Conservation (phyloP, 75 land plant genomes). For the Pinus tabuliformis region DNA sequence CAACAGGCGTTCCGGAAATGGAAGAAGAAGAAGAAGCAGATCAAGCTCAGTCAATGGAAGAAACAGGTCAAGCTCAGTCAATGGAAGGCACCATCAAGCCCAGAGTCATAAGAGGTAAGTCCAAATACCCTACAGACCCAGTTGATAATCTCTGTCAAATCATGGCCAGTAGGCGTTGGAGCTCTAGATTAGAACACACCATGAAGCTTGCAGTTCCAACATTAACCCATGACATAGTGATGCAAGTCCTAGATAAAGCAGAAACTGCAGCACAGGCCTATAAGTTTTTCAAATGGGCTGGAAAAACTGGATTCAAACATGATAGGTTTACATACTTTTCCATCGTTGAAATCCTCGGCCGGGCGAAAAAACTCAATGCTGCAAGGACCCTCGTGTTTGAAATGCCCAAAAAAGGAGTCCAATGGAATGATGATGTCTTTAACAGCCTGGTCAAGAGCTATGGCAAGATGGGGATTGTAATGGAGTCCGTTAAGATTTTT, state of each 20-base stretch:
- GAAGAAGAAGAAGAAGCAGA: not conserved
- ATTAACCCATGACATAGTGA: slow-evolving; percentile 43
- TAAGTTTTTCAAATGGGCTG: slow-evolving; percentile 83
- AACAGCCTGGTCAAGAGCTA: slow-evolving; percentile 49
- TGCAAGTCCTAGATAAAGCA: slow-evolving; percentile 36
- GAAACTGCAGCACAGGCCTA: slow-evolving; percentile 46
- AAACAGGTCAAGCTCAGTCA: not conserved
- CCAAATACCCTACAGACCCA: not conserved
- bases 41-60: not conserved
- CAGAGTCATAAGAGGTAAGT: not conserved
- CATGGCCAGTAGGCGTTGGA: slow-evolving; percentile 63
- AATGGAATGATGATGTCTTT: slow-evolving; percentile 59
- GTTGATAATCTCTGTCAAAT: slow-evolving; percentile 25
- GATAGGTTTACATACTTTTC: slow-evolving; percentile 33
- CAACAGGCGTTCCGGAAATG: not conserved
- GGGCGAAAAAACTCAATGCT: slow-evolving; percentile 60
- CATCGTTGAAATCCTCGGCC: slow-evolving; percentile 49
- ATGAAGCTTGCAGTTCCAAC: slow-evolving; percentile 43
- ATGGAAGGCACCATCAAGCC: not conserved
- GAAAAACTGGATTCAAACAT: slow-evolving; percentile 52
- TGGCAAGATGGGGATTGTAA: slow-evolving; percentile 57
- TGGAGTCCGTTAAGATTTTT: slow-evolving; percentile 65
- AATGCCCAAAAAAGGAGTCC: slow-evolving; percentile 53
- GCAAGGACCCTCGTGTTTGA: slow-evolving; percentile 58
- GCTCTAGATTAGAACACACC: slow-evolving; percentile 58